Evolutionary conservation across 495 filamentous ascomycete species (phyloP).

Genomic region (Neurospora sp.): DNA sequence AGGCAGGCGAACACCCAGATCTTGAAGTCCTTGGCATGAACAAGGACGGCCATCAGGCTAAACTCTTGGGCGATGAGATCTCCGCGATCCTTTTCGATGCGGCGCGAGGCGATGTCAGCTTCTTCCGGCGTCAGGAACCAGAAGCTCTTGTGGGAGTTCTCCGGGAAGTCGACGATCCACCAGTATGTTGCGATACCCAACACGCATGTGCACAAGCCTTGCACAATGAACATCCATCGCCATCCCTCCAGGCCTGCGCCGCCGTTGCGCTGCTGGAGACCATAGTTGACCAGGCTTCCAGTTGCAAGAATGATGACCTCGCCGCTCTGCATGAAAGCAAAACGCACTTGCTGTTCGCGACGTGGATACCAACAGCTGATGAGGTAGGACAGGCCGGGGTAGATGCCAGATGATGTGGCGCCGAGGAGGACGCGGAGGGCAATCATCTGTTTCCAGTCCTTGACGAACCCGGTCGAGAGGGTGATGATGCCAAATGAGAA

Average conservation of each 20-base stretch:
- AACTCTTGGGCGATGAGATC: constrained; percentile 57
- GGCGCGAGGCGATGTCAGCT: constrained; percentile 41
- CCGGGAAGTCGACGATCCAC: constrained; percentile 77
- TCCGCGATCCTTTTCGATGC: constrained; percentile 54
- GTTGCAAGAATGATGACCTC: constrained; percentile 60
- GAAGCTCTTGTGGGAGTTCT: constrained; percentile 51
- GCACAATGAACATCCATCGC: constrained; percentile 71
- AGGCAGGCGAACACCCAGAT: constrained; percentile 62
- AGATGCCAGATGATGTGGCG: constrained; percentile 59
- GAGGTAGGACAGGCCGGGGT: constrained; percentile 60
- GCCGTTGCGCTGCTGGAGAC: constrained; percentile 55
- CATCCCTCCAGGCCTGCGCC: constrained; percentile 53
- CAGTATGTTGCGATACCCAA: constrained; percentile 61
- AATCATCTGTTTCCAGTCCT: constrained; percentile 66
- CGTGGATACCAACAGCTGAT: constrained; percentile 68
- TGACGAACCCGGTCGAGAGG: constrained; percentile 59
- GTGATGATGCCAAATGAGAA: constrained; percentile 63
- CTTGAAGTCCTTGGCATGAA: constrained; percentile 56
- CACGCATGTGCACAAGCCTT: constrained; percentile 51
- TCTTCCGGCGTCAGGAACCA: constrained; percentile 53
- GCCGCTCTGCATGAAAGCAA: constrained; percentile 61
- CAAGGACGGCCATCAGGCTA: constrained; percentile 45
- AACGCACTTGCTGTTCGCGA: constrained; percentile 63
- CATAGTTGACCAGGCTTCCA: constrained; percentile 63
- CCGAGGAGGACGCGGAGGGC: constrained; percentile 61